Evolutionary conservation across 1,139 yeast genomes (phyloP), one percentile per base, ranked within the genome.

Genomic region (Geotrichum europaeum): DNA sequence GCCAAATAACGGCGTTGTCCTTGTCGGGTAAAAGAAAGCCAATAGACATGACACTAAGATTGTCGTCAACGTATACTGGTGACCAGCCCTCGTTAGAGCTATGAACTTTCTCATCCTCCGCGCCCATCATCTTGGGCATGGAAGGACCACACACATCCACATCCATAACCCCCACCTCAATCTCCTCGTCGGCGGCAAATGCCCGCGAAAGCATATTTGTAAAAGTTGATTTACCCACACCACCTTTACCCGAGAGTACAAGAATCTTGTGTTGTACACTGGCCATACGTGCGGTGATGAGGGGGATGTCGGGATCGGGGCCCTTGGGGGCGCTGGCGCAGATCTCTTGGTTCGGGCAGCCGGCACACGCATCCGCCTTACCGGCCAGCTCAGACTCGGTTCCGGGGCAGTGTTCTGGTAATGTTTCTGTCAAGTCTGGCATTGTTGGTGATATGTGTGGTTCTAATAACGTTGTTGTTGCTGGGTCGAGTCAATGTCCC

Each of bases 371-470:
- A 70, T 89, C 96, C 1, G 90, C 94, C 69, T 86, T 84, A 9
- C 99, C 99, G 1, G 99, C 99, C 60, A 78, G 76, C 66, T 90
- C 97, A 1, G 96, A 88, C 71, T 92, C 97, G 1, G 98, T 96
- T 0, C 99, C 99, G 0, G 99, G 99, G 77, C 99, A 94, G 74
- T 94, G 98, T 70, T 91, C 97, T 1, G 97, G 97, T 69, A 87
- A 72, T 2, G 75, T 73, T 9, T 72, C 73, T 53, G 65, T 15
- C 18, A 40, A 4, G 20, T 40, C 47, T n/a, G 47, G 47, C 47
- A 40, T 40, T 40, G 18, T n/a, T 40, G 18, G 10, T 15, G 6
- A n/a, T 15, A n/a, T 15, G 40, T 34, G 40, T 34, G 5, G 40
- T 10, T 28, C 10, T 28, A 28, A 28, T 28, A 5, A 28, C 3